These are phyloP conservation scores for Trichoderma erinaceum DNA, from an alignment of 495 filamentous ascomycete genomes.

Conservation along the genomic window DNA sequence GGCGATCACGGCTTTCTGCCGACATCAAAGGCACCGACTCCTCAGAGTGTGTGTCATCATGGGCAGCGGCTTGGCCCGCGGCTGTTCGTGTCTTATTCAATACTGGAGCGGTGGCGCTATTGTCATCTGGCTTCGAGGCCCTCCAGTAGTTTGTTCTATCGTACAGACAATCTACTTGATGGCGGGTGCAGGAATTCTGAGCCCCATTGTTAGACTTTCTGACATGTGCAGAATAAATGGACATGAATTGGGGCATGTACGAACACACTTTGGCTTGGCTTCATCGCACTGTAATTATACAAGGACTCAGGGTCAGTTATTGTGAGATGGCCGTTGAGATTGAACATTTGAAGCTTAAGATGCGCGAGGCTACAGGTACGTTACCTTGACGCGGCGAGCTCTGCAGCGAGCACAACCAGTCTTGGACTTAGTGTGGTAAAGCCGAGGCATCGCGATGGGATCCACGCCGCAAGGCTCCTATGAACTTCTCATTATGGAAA, in stretches of 20 bases:
- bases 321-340: not conserved
- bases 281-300: not conserved
- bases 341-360: not conserved
- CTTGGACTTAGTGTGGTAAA: not conserved
- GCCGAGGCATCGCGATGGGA: not conserved
- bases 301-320: not conserved
- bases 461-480: not conserved
- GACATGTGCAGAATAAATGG: not conserved
- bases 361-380: not conserved
- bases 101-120: no score
- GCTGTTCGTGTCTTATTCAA: not conserved
- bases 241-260: not conserved
- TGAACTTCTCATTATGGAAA: not conserved
- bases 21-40: not conserved
- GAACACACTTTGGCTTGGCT: not conserved
- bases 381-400: conserved; percentile 7
- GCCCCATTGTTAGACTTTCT: not conserved
- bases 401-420: conserved; percentile 5
- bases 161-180: not conserved
- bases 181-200: not conserved
- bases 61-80: not conserved
- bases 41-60: not conserved
- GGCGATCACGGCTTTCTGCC: not conserved
- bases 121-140: not conserved
- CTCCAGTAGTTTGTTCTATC: not conserved